Conservation (phyloP, 768 basidiomycete species). For the Gloeopeniophorella convolvens region DNA sequence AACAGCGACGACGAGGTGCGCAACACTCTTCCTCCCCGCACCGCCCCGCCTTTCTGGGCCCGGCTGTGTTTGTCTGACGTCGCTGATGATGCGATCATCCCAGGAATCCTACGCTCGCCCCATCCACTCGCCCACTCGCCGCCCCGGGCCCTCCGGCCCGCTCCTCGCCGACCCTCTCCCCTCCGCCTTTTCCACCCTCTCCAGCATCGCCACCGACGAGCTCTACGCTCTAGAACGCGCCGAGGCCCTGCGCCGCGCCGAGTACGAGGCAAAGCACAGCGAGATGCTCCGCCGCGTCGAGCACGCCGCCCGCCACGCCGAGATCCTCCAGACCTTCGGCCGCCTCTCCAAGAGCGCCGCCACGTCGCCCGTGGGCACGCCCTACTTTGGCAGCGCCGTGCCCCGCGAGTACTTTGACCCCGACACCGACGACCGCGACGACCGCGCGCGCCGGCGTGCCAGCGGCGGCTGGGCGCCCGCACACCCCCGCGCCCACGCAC, state of each 20-base stretch:
- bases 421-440: constrained; percentile 34
- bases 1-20: constrained; percentile 83
- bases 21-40: too few species aligned
- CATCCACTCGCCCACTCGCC: constrained; percentile 4
- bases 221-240: constrained; percentile 82
- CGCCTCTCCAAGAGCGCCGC: constrained; percentile 23
- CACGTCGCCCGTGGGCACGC: constrained; percentile 16
- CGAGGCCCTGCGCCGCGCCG: constrained; percentile 62
- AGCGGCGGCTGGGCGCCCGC: constrained; percentile 20
- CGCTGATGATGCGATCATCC: constrained; percentile 18
- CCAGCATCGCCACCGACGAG: constrained; percentile 80
- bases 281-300: constrained; percentile 34
- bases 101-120: constrained; percentile 36
- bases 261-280: constrained; percentile 48
- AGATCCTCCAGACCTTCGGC: constrained; percentile 32
- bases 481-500: constrained; percentile 30
- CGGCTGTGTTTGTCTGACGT: constrained; percentile 2
- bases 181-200: constrained; percentile 49
- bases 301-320: constrained; percentile 38
- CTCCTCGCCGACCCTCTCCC: constrained; percentile 24
- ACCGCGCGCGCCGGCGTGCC: constrained; percentile 29
- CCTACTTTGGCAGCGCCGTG: constrained; percentile 6
- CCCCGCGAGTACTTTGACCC: constrained; percentile 22
- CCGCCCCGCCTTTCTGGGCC: constrained; percentile 11
- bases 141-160: constrained; percentile 17